Conservation (phyloP, 257 asterid species). For the Fraxinus anomala region DNA sequence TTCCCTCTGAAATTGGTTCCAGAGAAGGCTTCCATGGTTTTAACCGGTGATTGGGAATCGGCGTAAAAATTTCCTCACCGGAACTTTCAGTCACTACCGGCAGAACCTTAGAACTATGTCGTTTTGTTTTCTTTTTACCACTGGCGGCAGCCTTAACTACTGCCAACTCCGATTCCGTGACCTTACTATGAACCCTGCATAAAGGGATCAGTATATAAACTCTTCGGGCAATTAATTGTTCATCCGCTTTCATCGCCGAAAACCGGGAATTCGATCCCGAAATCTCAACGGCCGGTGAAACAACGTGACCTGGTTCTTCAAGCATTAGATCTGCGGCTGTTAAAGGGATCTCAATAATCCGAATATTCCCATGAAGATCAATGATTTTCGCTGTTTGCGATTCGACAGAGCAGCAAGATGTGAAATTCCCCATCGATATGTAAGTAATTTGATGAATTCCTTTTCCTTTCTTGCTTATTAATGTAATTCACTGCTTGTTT, state of each 20-base stretch:
- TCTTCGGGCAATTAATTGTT: constrained; percentile 22
- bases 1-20: constrained; percentile 45
- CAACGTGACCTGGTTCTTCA: constrained; percentile 39
- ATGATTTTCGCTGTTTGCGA: constrained; percentile 33
- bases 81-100: background rate
- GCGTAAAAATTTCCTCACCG: background rate
- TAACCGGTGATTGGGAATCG: background rate
- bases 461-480: no score
- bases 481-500: background rate
- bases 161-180: constrained; percentile 44
- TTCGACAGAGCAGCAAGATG: constrained; percentile 33
- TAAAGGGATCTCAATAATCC: constrained; percentile 30
- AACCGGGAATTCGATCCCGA: constrained; percentile 26
- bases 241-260: constrained; percentile 49
- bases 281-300: constrained; percentile 24
- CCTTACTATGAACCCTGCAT: constrained; percentile 31
- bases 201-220: constrained; percentile 40
- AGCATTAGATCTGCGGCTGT: constrained; percentile 50
- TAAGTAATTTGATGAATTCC: background rate
- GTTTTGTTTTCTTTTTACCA: background rate
- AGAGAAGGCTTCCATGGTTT: constrained; percentile 19
- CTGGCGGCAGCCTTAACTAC: constrained; percentile 11
- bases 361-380: constrained; percentile 35
- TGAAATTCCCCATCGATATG: constrained; percentile 33
- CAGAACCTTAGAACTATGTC: background rate